These are phyloP conservation scores for Ceratocystis papillata DNA, from an alignment of 2,329 filamentous ascomycete species.

Conservation along the genomic window DNA sequence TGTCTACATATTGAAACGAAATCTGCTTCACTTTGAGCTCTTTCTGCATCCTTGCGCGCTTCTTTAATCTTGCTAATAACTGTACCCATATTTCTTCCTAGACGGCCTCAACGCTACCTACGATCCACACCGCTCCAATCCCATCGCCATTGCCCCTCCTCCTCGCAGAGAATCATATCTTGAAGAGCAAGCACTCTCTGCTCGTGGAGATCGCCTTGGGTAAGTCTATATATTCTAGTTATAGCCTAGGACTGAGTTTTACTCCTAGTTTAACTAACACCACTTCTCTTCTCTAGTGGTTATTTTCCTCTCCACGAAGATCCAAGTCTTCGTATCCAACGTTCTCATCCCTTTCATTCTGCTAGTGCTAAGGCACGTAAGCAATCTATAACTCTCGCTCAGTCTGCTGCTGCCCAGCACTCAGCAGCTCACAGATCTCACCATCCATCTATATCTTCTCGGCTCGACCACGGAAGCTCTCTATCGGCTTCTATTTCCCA, in stretches of 20 bases:
- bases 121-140: conserved; percentile 32
- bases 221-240: conserved; percentile 33
- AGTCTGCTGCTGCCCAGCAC: conserved; percentile 18
- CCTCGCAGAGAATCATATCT: conserved; percentile 18
- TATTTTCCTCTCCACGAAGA: conserved; percentile 54
- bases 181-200: conserved; percentile 40
- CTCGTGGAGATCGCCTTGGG: conserved; percentile 49
- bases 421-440: not conserved
- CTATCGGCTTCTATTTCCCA: conserved; percentile 13
- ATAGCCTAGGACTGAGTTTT: not conserved
- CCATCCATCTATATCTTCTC: not conserved
- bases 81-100: not conserved
- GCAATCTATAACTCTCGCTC: conserved; percentile 23
- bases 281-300: conserved; percentile 34
- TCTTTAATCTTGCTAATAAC: not conserved
- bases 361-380: conserved; percentile 23
- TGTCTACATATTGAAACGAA: conserved; percentile 5
- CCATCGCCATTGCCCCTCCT: conserved; percentile 40
- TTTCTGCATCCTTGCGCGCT: not conserved
- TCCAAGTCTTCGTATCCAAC: conserved; percentile 37
- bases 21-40: not conserved
- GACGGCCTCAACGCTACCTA: conserved; percentile 10
- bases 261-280: conserved; percentile 9
- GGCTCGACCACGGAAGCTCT: conserved; percentile 13
- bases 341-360: conserved; percentile 42